phyloP scores from a whole-genome alignment of 345 rosid genomes.

The Psidium guajava region DNA sequence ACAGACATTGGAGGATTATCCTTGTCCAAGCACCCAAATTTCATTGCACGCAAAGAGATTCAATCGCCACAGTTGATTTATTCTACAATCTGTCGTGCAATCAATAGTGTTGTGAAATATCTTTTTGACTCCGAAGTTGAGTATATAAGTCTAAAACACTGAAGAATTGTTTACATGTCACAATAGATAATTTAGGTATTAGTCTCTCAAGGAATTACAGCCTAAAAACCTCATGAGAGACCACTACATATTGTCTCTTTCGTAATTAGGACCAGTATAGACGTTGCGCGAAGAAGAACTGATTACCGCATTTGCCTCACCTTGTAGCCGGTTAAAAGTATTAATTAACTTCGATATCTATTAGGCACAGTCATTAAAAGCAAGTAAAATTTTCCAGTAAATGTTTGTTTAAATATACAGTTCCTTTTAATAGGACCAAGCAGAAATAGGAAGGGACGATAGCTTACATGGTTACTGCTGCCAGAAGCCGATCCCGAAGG shows the following conservation, averaged over 20 bases:
- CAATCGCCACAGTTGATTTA: not conserved
- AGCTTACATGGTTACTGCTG: conserved; percentile 38
- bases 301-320: not conserved
- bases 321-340: not conserved
- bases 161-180: not conserved
- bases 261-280: not conserved
- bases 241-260: not conserved
- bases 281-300: not conserved
- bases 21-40: not conserved
- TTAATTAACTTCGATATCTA: not conserved
- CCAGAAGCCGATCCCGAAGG: conserved; percentile 47
- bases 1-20: not conserved
- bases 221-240: not conserved
- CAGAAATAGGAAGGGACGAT: not conserved
- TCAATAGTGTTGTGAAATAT: not conserved
- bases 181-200: not conserved
- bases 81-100: not conserved
- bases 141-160: not conserved
- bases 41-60: not conserved
- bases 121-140: not conserved
- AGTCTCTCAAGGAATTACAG: not conserved
- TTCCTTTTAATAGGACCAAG: not conserved
- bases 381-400: not conserved
- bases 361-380: not conserved
- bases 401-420: not conserved